Evolutionary conservation across 2,329 filamentous ascomycete genomes (phyloP).

Genomic region (Tolypocladium ophioglossoides): DNA sequence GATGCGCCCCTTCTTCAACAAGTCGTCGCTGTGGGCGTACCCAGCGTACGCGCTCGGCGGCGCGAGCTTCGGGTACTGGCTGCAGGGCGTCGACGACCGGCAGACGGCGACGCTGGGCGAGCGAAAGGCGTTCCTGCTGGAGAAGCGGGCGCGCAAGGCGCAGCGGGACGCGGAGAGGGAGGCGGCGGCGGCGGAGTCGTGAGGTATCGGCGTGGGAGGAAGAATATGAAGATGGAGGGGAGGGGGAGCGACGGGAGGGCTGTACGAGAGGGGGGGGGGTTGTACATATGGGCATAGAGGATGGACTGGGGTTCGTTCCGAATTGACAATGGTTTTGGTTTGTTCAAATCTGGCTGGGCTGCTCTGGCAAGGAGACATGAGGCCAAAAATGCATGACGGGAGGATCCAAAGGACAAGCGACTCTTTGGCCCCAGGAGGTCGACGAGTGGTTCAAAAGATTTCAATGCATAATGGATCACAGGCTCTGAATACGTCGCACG

Average conservation of each 20-base stretch:
- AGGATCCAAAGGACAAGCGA: too few relatives aligned
- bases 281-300: constrained; percentile 4
- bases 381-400: not conserved
- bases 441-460: not conserved
- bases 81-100: constrained; percentile 77
- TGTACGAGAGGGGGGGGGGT: not conserved
- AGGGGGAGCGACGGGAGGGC: not conserved
- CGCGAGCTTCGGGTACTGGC: constrained; percentile 93
- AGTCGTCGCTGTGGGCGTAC: constrained; percentile 79
- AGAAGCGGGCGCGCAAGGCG: constrained; percentile 70
- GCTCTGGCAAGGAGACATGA: not conserved
- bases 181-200: not conserved
- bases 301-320: not conserved
- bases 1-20: constrained; percentile 90
- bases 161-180: constrained; percentile 19
- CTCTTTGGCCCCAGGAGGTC: too few relatives aligned
- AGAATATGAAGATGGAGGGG: not conserved
- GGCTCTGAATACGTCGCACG: not conserved
- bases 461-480: not conserved
- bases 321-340: not conserved
- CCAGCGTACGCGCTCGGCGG: constrained; percentile 79
- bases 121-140: constrained; percentile 69
- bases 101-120: constrained; percentile 69
- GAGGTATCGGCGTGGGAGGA: not conserved
- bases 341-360: not conserved